Conservation (phyloP, 345 rosid genomes). For the Gossypium herbaceum region DNA sequence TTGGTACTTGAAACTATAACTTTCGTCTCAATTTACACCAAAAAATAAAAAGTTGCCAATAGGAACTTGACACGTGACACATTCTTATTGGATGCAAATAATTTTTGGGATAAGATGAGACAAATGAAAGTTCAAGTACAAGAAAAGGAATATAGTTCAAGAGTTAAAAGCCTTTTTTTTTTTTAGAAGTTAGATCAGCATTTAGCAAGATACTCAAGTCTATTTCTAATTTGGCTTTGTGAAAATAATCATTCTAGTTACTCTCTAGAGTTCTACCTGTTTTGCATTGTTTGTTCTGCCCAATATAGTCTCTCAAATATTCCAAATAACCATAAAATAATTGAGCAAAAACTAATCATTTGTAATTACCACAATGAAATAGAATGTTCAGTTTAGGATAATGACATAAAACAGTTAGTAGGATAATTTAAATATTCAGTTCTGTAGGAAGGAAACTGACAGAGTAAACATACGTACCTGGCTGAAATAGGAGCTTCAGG, state of each 20-base stretch:
- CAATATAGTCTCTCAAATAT: neutral
- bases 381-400: neutral
- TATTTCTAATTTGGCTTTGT: neutral
- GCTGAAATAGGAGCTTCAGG: slow-evolving; percentile 39
- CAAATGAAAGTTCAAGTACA: too few species aligned
- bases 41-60: too few species aligned
- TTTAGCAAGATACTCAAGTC: too few species aligned
- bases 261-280: neutral
- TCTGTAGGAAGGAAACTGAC: neutral
- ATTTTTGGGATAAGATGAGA: too few species aligned
- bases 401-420: neutral
- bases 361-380: neutral
- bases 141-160: too few species aligned
- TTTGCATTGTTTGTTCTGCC: neutral
- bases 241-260: neutral
- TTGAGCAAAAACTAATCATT: neutral
- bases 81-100: too few species aligned
- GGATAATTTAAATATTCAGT: neutral
- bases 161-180: too few species aligned
- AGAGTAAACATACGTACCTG: slow-evolving; percentile 32
- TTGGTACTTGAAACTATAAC: too few species aligned
- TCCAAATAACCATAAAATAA: neutral
- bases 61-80: too few species aligned
- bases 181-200: too few species aligned
- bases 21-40: too few species aligned